A percentile compares a stretch with the other conserved stretches of the same genome.
These are phyloP conservation scores for Yamadazyma triangularis DNA, from an alignment of 1,139 yeast species.

Conservation along the genomic window DNA sequence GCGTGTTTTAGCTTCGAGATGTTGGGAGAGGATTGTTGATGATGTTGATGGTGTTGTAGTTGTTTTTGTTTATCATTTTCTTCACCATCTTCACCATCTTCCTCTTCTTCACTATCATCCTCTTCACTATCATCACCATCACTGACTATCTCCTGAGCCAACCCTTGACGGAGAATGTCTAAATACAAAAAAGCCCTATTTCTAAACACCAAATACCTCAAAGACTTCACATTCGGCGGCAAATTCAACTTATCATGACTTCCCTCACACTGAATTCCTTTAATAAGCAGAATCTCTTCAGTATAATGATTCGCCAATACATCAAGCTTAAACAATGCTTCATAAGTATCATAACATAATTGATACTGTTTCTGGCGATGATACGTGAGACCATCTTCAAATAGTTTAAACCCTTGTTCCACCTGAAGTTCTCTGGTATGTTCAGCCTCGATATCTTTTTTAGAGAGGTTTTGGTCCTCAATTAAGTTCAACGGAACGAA, in stretches of 20 bases:
- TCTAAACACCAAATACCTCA: constrained; percentile 74
- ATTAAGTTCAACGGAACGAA: constrained; percentile 77
- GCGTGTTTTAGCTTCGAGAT: constrained; percentile 15
- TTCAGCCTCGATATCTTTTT: constrained; percentile 66
- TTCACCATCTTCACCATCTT: constrained; percentile 4
- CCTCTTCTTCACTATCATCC: constrained; percentile 9
- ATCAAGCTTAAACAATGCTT: constrained; percentile 61
- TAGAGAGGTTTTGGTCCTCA: constrained; percentile 56
- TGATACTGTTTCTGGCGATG: constrained; percentile 50
- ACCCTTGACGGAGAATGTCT: constrained; percentile 27
- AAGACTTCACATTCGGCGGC: constrained; percentile 68
- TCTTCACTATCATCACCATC: not conserved
- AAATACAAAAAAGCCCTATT: constrained; percentile 75
- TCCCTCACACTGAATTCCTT: constrained; percentile 37
- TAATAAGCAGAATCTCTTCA: constrained; percentile 35
- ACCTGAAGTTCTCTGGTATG: constrained; percentile 86
- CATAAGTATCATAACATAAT: constrained; percentile 54
- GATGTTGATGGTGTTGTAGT: too few relatives aligned
- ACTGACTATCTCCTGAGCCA: not conserved
- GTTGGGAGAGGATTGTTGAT: too few relatives aligned
- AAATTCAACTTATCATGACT: constrained; percentile 42
- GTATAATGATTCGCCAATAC: constrained; percentile 52
- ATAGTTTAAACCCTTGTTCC: constrained; percentile 78
- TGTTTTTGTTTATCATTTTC: constrained; percentile 4
- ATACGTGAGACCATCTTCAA: constrained; percentile 61